Evolutionary conservation across 768 basidiomycete species (phyloP).

Genomic region (Xerocomellus chrysenteron): DNA sequence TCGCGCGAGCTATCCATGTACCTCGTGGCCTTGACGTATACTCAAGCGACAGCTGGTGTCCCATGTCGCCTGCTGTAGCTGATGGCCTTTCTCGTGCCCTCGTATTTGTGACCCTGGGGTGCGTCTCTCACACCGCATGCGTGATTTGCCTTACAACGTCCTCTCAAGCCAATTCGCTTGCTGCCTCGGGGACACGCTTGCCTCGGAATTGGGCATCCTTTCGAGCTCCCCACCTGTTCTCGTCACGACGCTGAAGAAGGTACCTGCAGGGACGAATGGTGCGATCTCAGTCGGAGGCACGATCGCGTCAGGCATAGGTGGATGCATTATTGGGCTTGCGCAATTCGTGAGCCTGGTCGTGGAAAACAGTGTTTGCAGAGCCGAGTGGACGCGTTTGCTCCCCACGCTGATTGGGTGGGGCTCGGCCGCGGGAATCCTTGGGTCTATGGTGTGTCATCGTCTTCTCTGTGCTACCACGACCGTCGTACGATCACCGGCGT

Average conservation of each 20-base stretch:
- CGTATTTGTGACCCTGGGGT: slow-evolving; percentile 69
- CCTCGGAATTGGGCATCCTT: slow-evolving; percentile 90
- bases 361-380: slow-evolving; percentile 60
- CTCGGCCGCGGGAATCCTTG: slow-evolving; percentile 64
- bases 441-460: slow-evolving; percentile 61
- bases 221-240: slow-evolving; percentile 66
- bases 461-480: neutral
- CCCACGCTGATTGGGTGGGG: slow-evolving; percentile 58
- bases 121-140: slow-evolving; percentile 17
- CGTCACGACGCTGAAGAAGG: slow-evolving; percentile 70
- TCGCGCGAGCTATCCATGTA: slow-evolving; percentile 11
- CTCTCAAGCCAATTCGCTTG: slow-evolving; percentile 75
- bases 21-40: slow-evolving; percentile 31
- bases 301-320: slow-evolving; percentile 69
- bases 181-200: slow-evolving; percentile 89
- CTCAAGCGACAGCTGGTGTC: slow-evolving; percentile 57
- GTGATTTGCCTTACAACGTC: slow-evolving; percentile 1
- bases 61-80: slow-evolving; percentile 43
- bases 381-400: slow-evolving; percentile 38
- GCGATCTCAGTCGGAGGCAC: slow-evolving; percentile 79
- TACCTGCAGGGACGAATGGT: slow-evolving; percentile 91
- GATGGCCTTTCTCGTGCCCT: slow-evolving; percentile 59
- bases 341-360: slow-evolving; percentile 54
- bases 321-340: slow-evolving; percentile 64
- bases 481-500: neutral